These are phyloP conservation scores for Dactylellina cionopaga DNA, from an alignment of 2,329 filamentous ascomycete genomes.

Conservation along the genomic window DNA sequence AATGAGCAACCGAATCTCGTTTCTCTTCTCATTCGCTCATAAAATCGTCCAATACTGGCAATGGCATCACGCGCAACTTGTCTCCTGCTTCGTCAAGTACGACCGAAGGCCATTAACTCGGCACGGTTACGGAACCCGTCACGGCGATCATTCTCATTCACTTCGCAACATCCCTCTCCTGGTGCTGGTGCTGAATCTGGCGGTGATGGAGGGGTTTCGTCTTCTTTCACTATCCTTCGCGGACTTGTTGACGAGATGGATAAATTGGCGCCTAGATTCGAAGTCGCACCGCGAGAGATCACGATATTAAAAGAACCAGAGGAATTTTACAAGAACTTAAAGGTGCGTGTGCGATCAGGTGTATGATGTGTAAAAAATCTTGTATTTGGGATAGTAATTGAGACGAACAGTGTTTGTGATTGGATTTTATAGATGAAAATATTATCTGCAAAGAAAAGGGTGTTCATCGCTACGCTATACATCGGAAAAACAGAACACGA, in stretches of 20 bases:
- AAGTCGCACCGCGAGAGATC: conserved; percentile 82
- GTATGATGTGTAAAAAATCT: conserved; percentile 15
- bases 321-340: conserved; percentile 92
- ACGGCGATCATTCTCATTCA: conserved; percentile 37
- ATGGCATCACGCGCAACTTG: conserved; percentile 45
- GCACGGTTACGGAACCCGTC: conserved; percentile 12
- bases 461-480: conserved; percentile 96
- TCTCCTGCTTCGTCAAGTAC: conserved; percentile 33
- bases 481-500: conserved; percentile 94
- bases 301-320: conserved; percentile 79
- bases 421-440: conserved; percentile 75
- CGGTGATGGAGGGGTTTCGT: conserved; percentile 33
- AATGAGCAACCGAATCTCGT: not conserved
- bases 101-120: conserved; percentile 26
- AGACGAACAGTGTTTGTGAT: conserved; percentile 53
- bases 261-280: conserved; percentile 87
- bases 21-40: not conserved
- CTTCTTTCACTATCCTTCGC: conserved; percentile 38
- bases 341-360: conserved; percentile 67
- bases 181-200: conserved; percentile 32
- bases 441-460: conserved; percentile 76
- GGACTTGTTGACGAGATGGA: conserved; percentile 78
- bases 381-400: conserved; percentile 52
- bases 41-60: too few species aligned
- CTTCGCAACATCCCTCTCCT: conserved; percentile 19